Evolutionary conservation across 2,329 filamentous ascomycete genomes (phyloP), one percentile per base, ranked within the genome.

Genomic region (Diplocarpon mali): DNA sequence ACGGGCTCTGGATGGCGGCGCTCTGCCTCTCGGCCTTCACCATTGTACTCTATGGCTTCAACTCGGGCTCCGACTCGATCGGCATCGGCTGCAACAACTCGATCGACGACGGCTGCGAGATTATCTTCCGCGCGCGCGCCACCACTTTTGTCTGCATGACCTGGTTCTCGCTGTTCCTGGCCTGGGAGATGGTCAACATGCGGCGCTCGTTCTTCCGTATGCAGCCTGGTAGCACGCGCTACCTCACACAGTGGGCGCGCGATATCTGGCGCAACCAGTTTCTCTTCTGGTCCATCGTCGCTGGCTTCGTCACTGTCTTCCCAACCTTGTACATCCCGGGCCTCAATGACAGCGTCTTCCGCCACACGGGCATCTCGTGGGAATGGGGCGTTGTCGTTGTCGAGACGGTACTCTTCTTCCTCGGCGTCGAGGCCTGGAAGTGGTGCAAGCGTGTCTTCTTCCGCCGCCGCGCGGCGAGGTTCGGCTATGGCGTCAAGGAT

Each of bases 181-280:
- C 84, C 0, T 88, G 83, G 83, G 82, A 88, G 61, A 82, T 85
- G 73, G 71, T 85, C 48, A 72, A 84, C 56, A 73, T 82, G 65
- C 78, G 83, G 16, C 75, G 80, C 35, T 80, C 75, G 7, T 84
- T 88, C 68, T 87, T 88, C 72, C 71, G 74, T 55, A 83, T 86
- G 76, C 75, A 83, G 56, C 77, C 80, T 0, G 67, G 68, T 13
- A 74, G 71, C 17, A 76, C 73, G 56, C 66, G 65, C 46, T 76
- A 78, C 58, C 70, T 80, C 45, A 79, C 76, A 0, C 76, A 83
- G 56, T 85, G 80, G 79, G 70, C 77, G 56, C 55, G 70, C 46
- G 78, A 83, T 54, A 69, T 85, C 40, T 84, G 80, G 80, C 67
- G 75, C 50, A 88, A 87, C 67, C 69, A 78, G 62, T 85, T 87